Evolutionary conservation across 768 basidiomycete species (phyloP).

Genomic region (Kwoniella pini): DNA sequence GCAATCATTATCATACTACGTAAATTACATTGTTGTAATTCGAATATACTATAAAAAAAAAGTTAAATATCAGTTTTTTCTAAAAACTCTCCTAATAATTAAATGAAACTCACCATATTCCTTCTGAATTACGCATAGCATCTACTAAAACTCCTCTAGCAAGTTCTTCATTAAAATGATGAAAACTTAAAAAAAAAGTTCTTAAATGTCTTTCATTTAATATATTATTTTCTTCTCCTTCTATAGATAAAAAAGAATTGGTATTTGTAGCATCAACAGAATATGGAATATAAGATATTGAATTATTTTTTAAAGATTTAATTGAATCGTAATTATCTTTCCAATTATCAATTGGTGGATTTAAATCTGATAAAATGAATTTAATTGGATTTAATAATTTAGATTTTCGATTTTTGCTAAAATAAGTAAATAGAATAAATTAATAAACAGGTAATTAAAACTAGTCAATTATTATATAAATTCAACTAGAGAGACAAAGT

Average conservation of each 20-base stretch:
- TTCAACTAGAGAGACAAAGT: conserved; percentile 8
- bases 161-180: conserved; percentile 48
- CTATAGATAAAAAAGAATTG: conserved; percentile 4
- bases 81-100: too few relatives aligned
- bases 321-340: conserved; percentile 3
- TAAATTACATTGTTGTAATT: conserved; percentile 44
- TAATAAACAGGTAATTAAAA: conserved; percentile 31
- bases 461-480: conserved; percentile 9
- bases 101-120: conserved; percentile 38
- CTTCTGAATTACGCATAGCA: conserved; percentile 47
- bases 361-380: conserved; percentile 45
- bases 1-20: conserved; percentile 35
- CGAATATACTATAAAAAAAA: conserved; percentile 42
- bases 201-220: conserved; percentile 32
- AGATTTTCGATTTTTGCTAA: conserved; percentile 25
- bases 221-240: background rate
- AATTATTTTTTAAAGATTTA: background rate
- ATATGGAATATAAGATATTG: conserved; percentile 34
- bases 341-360: conserved; percentile 45
- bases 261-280: conserved; percentile 43
- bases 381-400: conserved; percentile 22
- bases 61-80: too few relatives aligned
- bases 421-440: conserved; percentile 19
- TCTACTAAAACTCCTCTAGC: conserved; percentile 45
- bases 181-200: conserved; percentile 52